Conservation (phyloP, 106 monocot species). For the Cymbidium sinense region DNA sequence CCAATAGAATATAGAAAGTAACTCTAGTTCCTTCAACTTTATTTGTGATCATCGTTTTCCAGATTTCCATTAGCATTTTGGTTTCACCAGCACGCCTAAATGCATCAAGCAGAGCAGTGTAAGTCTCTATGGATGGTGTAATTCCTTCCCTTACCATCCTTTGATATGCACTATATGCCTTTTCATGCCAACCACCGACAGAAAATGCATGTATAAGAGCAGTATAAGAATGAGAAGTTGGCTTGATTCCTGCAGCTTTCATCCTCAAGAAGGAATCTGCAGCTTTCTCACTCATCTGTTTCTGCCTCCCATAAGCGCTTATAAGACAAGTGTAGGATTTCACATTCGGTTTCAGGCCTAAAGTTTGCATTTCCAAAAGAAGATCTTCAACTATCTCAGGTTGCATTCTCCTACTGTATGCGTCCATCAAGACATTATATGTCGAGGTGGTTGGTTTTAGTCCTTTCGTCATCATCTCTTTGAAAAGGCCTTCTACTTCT, state of each 20-base stretch:
- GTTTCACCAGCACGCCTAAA: constrained; percentile 72
- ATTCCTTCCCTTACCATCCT: constrained; percentile 67
- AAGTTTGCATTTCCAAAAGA: constrained; percentile 60
- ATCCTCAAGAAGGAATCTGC: constrained; percentile 83
- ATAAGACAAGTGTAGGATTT: constrained; percentile 85
- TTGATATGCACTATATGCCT: constrained; percentile 59
- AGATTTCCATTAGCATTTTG: constrained; percentile 55
- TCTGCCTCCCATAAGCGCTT: constrained; percentile 81
- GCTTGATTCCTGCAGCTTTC: constrained; percentile 75
- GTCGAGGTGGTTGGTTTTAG: constrained; percentile 60
- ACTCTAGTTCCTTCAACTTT: constrained; percentile 79
- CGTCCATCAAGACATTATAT: constrained; percentile 91
- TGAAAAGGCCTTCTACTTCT: constrained; percentile 86
- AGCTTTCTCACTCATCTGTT: constrained; percentile 79
- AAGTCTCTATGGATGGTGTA: constrained; percentile 74
- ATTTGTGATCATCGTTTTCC: constrained; percentile 79
- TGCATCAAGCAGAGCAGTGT: constrained; percentile 75
- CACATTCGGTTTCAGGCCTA: constrained; percentile 65
- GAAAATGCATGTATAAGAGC: constrained; percentile 90
- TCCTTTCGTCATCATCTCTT: constrained; percentile 79
- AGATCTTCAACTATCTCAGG: constrained; percentile 64
- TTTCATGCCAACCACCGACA: constrained; percentile 81
- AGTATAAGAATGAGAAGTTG: constrained; percentile 85
- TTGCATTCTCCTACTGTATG: constrained; percentile 89
- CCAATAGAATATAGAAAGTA: constrained; percentile 75